Evolutionary conservation across 169 alveolate genomes (phyloP).

Genomic region (Plasmodium vinckei): DNA sequence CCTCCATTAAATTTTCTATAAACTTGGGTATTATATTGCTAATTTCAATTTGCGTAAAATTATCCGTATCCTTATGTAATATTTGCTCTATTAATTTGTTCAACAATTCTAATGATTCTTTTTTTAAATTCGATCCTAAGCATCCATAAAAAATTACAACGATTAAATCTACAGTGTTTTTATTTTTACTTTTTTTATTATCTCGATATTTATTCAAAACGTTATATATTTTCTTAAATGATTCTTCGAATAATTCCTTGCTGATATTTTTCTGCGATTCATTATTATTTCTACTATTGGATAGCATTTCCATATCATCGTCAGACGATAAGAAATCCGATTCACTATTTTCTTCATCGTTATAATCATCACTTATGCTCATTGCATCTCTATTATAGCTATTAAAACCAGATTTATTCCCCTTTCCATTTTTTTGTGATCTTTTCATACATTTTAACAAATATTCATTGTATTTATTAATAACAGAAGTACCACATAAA

Average conservation of each 20-base stretch:
- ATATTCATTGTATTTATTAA: constrained; percentile 52
- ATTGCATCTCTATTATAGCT: not conserved
- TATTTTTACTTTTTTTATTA: constrained; percentile 70
- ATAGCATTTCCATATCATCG: not conserved
- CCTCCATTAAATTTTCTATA: constrained; percentile 67
- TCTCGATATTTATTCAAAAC: constrained; percentile 53
- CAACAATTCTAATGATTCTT: constrained; percentile 44
- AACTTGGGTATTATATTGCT: constrained; percentile 69
- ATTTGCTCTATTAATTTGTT: constrained; percentile 68
- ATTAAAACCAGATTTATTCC: not conserved
- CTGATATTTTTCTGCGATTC: constrained; percentile 12
- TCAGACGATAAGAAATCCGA: not conserved
- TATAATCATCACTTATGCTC: not conserved
- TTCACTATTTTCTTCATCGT: constrained; percentile 4
- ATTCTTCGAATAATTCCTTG: constrained; percentile 5
- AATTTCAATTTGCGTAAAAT: constrained; percentile 77
- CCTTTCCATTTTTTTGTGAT: not conserved
- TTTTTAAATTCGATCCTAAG: constrained; percentile 52
- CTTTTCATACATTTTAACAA: not conserved
- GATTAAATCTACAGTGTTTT: constrained; percentile 38
- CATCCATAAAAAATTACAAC: constrained; percentile 74
- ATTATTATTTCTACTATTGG: not conserved
- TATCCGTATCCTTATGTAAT: constrained; percentile 56
- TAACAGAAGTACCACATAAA: constrained; percentile 38
- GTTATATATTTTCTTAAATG: constrained; percentile 57